These are phyloP conservation scores for Linnemannia exigua DNA, from an alignment of 192 early-diverging fungal species.

Conservation along the genomic window DNA sequence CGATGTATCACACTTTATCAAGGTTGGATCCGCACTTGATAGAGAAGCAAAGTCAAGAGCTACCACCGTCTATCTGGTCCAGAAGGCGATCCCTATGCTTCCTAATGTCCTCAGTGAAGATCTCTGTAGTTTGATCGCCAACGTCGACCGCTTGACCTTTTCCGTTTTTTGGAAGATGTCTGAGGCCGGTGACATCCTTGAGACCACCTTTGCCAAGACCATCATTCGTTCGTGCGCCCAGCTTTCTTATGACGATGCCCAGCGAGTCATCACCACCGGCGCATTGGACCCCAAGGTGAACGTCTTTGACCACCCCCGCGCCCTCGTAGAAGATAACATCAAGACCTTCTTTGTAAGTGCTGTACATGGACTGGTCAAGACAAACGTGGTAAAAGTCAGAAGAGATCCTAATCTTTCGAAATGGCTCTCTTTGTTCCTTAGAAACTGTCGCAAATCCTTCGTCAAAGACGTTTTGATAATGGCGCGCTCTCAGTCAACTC, in stretches of 20 bases:
- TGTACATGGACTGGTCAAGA: not conserved
- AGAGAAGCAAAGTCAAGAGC: constrained; percentile 92
- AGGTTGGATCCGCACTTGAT: constrained; percentile 93
- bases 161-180: constrained; percentile 98
- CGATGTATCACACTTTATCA: constrained; percentile 97
- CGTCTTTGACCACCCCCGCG: constrained; percentile 47
- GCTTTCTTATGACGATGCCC: constrained; percentile 94
- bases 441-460: constrained; percentile 81
- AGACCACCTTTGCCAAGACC: constrained; percentile 87
- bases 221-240: constrained; percentile 94
- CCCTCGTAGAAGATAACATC: constrained; percentile 55
- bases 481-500: constrained; percentile 92
- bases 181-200: constrained; percentile 82
- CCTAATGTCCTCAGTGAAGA: constrained; percentile 92
- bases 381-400: not conserved
- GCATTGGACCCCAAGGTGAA: constrained; percentile 62
- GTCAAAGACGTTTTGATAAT: constrained; percentile 77
- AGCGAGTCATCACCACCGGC: constrained; percentile 81
- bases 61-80: constrained; percentile 94
- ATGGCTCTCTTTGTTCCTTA: constrained; percentile 8
- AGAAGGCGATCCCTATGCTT: constrained; percentile 97
- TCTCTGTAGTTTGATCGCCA: constrained; percentile 90
- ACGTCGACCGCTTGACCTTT: constrained; percentile 90
- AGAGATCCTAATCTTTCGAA: not conserved
- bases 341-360: constrained; percentile 61